phyloP scores from a whole-genome alignment of 2,329 filamentous ascomycete species.

The Sclerotinia nivalis region DNA sequence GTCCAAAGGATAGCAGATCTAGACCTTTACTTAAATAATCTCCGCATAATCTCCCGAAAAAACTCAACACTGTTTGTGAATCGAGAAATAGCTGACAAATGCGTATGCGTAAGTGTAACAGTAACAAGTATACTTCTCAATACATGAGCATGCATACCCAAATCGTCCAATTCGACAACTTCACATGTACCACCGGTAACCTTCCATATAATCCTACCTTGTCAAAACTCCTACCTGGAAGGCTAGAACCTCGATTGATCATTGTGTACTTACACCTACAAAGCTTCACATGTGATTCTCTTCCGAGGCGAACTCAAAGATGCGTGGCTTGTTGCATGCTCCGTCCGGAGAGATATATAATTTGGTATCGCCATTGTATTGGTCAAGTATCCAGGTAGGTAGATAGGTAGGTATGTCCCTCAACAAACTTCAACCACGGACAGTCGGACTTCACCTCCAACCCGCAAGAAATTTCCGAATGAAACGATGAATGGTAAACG shows the following conservation, averaged over 20 bases:
- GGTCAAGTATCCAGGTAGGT: not conserved
- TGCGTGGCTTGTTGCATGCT: not conserved
- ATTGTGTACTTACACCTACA: not conserved
- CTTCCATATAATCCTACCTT: not conserved
- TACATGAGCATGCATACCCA: not conserved
- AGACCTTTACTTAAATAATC: too few relatives aligned
- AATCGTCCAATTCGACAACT: not conserved
- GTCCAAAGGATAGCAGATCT: not conserved
- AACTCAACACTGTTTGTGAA: not conserved
- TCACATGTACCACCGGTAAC: not conserved
- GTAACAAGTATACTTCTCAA: slow-evolving; percentile 3
- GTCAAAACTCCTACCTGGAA: too few relatives aligned
- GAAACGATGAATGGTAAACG: not conserved
- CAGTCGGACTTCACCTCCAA: not conserved
- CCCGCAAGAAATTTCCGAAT: slow-evolving; percentile 1
- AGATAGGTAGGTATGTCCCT: not conserved
- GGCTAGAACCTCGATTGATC: not conserved
- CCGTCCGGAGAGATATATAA: not conserved
- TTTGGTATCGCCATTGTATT: not conserved
- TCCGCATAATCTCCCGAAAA: not conserved
- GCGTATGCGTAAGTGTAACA: not conserved
- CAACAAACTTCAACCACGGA: not conserved
- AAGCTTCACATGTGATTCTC: not conserved
- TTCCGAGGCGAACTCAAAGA: not conserved
- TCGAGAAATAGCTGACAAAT: not conserved